phyloP scores from a whole-genome alignment of 306 rosid species.

The Cucurbita maxima region DNA sequence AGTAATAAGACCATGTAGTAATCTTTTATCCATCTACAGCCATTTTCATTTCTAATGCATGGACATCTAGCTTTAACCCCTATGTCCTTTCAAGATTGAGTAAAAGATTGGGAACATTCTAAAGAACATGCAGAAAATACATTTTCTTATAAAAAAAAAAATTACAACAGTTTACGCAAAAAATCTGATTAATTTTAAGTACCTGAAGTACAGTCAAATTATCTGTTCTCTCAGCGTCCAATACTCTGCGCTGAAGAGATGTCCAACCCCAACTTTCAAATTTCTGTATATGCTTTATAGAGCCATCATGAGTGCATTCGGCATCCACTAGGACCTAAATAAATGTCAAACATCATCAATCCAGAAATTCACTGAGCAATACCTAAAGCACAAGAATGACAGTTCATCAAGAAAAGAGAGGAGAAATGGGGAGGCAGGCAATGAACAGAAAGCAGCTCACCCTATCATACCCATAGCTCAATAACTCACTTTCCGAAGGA shows the following conservation, averaged over 20 bases:
- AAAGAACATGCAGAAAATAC: neutral
- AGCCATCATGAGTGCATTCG: slow-evolving; percentile 98
- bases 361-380: slow-evolving; percentile 3
- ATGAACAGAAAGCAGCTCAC: slow-evolving; percentile 13
- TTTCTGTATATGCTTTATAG: slow-evolving; percentile 75
- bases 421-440: neutral
- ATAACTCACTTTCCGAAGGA: slow-evolving; percentile 23
- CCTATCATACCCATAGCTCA: slow-evolving; percentile 64
- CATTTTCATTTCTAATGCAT: neutral
- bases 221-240: slow-evolving; percentile 78
- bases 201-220: slow-evolving; percentile 62
- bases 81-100: neutral
- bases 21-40: neutral
- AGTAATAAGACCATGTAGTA: neutral
- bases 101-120: neutral
- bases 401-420: neutral
- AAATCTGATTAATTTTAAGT: neutral
- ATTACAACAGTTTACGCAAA: neutral
- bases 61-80: neutral
- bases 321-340: slow-evolving; percentile 89
- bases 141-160: neutral
- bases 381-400: neutral
- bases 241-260: slow-evolving; percentile 62
- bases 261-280: slow-evolving; percentile 92
- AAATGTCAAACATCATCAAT: slow-evolving; percentile 14